Conservation (phyloP, 495 filamentous ascomycete genomes). For the Trichoderma erinaceum region DNA sequence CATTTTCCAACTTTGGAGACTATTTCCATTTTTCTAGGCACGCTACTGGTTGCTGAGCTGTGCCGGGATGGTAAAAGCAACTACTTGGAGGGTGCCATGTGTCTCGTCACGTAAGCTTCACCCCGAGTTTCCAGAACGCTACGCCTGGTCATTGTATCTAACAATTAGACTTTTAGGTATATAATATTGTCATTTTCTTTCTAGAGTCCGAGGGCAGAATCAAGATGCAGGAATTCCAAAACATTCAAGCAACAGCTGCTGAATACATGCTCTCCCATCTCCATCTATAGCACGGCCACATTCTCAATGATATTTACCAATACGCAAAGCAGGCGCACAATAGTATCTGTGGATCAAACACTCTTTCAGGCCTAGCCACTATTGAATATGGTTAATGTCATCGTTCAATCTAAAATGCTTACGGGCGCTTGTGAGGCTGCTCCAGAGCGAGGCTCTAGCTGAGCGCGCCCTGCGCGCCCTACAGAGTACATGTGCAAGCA, state of each 20-base stretch:
- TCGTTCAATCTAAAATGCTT: neutral
- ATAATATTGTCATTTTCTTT: neutral
- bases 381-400: neutral
- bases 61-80: neutral
- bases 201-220: neutral
- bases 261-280: neutral
- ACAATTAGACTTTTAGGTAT: neutral
- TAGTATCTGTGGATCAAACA: too few relatives aligned
- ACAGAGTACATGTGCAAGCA: too few relatives aligned
- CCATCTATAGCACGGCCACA: too few relatives aligned
- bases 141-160: neutral
- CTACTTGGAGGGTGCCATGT: neutral
- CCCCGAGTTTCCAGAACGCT: neutral
- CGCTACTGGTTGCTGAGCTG: neutral
- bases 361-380: too few relatives aligned
- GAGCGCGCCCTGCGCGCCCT: neutral
- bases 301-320: too few relatives aligned
- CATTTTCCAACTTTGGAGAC: neutral
- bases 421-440: neutral
- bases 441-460: neutral
- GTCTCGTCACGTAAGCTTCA: neutral
- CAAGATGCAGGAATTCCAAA: too few relatives aligned
- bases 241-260: neutral
- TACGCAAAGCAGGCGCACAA: too few relatives aligned
- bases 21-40: neutral